Evolutionary conservation across 495 filamentous ascomycete genomes (phyloP).

Genomic region (Rhizodiscina lignyota): DNA sequence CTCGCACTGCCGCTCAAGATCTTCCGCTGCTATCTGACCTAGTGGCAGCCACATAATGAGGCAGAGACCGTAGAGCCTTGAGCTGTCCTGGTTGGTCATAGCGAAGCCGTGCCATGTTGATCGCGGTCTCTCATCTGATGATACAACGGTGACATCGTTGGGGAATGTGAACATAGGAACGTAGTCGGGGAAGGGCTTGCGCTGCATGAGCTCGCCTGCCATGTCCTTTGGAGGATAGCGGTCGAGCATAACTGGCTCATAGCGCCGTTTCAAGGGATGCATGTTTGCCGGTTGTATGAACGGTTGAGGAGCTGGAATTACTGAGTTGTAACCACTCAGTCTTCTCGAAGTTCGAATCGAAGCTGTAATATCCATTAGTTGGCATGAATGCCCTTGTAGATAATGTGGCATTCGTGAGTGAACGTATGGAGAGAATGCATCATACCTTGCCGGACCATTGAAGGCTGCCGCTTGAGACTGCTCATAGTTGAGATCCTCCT

Average conservation of each 20-base stretch:
- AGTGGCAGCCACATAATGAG: constrained; percentile 87
- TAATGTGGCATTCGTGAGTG: not conserved
- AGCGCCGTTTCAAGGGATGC: constrained; percentile 85
- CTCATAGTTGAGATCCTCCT: constrained; percentile 90
- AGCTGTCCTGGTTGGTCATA: constrained; percentile 88
- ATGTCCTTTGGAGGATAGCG: constrained; percentile 76
- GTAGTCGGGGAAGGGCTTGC: constrained; percentile 87
- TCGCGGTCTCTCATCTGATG: constrained; percentile 79
- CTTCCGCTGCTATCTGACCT: constrained; percentile 61
- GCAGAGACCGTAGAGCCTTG: constrained; percentile 80
- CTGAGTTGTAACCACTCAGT: constrained; percentile 94
- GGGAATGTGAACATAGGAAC: constrained; percentile 99
- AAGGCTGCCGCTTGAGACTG: constrained; percentile 80
- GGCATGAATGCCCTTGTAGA: not conserved
- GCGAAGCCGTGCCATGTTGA: constrained; percentile 98
- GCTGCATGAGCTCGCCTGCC: constrained; percentile 53
- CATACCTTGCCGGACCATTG: constrained; percentile 61
- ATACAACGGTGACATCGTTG: constrained; percentile 93
- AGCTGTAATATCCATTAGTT: constrained; percentile 32
- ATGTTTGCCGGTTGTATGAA: constrained; percentile 79
- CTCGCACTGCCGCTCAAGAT: constrained; percentile 83
- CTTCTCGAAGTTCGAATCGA: constrained; percentile 79
- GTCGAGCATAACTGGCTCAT: constrained; percentile 87
- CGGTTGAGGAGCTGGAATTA: constrained; percentile 85
- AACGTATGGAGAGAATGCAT: constrained; percentile 7